These are phyloP conservation scores for Carex pumila DNA, from an alignment of 176 grass and related monocot species.

Conservation along the genomic window DNA sequence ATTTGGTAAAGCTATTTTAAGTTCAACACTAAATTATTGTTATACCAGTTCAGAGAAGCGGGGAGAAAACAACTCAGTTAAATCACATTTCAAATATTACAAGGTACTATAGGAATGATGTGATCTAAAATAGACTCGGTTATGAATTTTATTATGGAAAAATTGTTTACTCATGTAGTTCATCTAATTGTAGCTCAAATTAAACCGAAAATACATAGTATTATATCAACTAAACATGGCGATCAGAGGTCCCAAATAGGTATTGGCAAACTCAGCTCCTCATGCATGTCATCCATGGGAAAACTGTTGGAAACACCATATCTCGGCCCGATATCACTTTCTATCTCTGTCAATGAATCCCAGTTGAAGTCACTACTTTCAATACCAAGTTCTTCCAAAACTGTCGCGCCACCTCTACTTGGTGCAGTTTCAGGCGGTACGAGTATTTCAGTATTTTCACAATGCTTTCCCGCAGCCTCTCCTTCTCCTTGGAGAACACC, in stretches of 20 bases:
- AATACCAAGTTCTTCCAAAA: constrained; percentile 20
- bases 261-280: constrained; percentile 68
- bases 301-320: constrained; percentile 30
- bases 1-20: not conserved
- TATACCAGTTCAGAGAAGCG: not conserved
- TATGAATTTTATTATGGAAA: not conserved
- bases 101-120: not conserved
- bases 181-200: not conserved
- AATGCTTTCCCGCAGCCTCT: not conserved
- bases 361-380: constrained; percentile 69
- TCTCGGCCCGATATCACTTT: constrained; percentile 42
- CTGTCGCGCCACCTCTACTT: constrained; percentile 13
- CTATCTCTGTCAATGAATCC: constrained; percentile 73
- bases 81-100: not conserved
- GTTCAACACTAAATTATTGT: not conserved
- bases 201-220: not conserved
- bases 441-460: not conserved
- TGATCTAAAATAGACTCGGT: not conserved
- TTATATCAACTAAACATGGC: not conserved
- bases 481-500: constrained; percentile 67
- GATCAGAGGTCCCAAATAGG: constrained; percentile 84
- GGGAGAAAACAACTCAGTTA: not conserved
- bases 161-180: not conserved
- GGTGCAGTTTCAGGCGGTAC: not conserved
- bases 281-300: constrained; percentile 70